Evolutionary conservation across 1,139 yeast genomes (phyloP).

Genomic region (Diutina scorzettiae): DNA sequence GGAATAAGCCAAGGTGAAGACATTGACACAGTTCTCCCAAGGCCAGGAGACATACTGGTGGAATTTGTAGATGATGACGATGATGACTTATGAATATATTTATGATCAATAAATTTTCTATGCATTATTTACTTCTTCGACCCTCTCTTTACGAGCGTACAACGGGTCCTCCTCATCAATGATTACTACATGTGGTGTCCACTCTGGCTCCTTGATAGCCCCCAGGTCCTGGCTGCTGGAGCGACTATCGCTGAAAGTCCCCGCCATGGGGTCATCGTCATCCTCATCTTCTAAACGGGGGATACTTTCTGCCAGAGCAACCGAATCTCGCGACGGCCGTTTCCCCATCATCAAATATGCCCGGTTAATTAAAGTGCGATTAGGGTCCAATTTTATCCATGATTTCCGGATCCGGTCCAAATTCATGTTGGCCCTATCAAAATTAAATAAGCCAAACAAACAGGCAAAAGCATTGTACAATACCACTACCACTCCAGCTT

Average conservation of each 20-base stretch:
- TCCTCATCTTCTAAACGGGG: neutral
- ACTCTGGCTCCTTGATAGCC: neutral
- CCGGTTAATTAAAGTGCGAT: constrained; percentile 24
- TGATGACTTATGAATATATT: no score
- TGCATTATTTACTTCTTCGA: no score
- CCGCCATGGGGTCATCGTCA: neutral
- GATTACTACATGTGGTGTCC: neutral
- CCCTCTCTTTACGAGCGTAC: no score
- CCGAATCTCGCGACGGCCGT: constrained; percentile 1
- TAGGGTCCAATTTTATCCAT: constrained; percentile 37
- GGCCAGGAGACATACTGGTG: no score
- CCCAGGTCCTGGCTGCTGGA: neutral
- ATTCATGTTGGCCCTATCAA: constrained; percentile 31
- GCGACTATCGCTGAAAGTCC: neutral
- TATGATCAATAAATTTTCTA: no score
- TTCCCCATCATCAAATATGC: constrained; percentile 16
- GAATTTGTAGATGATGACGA: no score
- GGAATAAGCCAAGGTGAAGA: no score
- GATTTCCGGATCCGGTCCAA: constrained; percentile 30
- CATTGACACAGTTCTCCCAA: no score
- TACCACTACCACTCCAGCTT: neutral
- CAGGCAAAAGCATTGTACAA: constrained; percentile 3
- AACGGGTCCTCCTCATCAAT: constrained; percentile 4
- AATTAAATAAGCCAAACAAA: constrained; percentile 10
- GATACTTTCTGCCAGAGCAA: neutral